Conservation (phyloP, 2,329 filamentous ascomycete genomes). For the Emydomyces testavorans region DNA sequence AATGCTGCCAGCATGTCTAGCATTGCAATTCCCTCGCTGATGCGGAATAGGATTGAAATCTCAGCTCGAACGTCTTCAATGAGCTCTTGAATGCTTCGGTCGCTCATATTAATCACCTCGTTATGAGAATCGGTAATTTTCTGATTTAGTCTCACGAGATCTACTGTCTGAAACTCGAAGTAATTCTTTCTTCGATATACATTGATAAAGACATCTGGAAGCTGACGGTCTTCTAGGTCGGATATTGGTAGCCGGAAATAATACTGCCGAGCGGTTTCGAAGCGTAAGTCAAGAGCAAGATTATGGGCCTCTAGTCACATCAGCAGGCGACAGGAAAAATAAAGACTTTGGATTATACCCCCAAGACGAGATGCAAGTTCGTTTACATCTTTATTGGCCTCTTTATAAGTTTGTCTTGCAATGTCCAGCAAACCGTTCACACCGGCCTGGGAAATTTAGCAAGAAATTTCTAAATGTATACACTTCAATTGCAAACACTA, state of each 20-base stretch:
- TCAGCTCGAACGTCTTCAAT: slow-evolving; percentile 60
- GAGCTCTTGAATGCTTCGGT: slow-evolving; percentile 60
- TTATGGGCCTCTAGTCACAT: slow-evolving; percentile 43
- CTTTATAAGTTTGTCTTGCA: slow-evolving; percentile 78
- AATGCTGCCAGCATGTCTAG: slow-evolving; percentile 78
- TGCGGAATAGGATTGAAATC: slow-evolving; percentile 63
- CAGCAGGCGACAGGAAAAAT: slow-evolving; percentile 14
- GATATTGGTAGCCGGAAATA: slow-evolving; percentile 56
- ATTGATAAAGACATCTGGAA: slow-evolving; percentile 69
- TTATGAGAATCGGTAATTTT: slow-evolving; percentile 70
- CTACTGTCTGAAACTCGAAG: slow-evolving; percentile 78
- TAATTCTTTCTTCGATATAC: slow-evolving; percentile 57
- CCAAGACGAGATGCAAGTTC: slow-evolving; percentile 57
- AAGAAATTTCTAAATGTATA: background rate
- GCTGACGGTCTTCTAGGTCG: slow-evolving; percentile 48
- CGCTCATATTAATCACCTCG: slow-evolving; percentile 73
- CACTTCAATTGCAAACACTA: slow-evolving; percentile 22
- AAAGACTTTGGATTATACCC: slow-evolving; percentile 39
- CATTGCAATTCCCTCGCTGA: slow-evolving; percentile 75
- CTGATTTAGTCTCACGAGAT: slow-evolving; percentile 68
- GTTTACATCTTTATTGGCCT: slow-evolving; percentile 67
- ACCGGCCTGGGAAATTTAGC: slow-evolving; percentile 47
- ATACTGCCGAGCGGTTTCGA: slow-evolving; percentile 65
- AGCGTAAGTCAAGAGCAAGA: slow-evolving; percentile 57
- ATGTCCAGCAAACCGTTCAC: slow-evolving; percentile 81